phyloP scores from a whole-genome alignment of 305 asterid genomes.

The Salvia sclarea region DNA sequence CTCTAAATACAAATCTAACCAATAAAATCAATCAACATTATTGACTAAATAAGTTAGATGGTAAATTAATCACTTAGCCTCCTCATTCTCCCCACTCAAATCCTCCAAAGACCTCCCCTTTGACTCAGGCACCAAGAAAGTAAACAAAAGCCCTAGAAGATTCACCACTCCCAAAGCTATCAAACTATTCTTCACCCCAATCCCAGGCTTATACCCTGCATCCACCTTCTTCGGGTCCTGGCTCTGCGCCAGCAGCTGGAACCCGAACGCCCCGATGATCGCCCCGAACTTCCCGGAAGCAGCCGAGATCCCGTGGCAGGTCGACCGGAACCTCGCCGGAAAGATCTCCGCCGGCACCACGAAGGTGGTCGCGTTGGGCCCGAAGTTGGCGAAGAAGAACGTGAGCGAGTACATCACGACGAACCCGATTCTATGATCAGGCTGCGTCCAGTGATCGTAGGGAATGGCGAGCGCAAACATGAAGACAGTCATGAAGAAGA shows the following conservation, averaged over 20 bases:
- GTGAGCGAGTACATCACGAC: conserved; percentile 17
- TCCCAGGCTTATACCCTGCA: conserved; percentile 47
- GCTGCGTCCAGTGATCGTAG: not conserved
- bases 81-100: too few species aligned
- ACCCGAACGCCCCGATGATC: conserved; percentile 43
- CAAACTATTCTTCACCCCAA: conserved; percentile 44
- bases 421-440: not conserved
- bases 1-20: too few species aligned
- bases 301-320: conserved; percentile 51
- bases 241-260: conserved; percentile 43
- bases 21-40: too few species aligned
- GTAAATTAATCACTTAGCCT: too few species aligned
- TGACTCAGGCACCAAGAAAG: conserved; percentile 50
- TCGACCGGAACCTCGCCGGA: conserved; percentile 45
- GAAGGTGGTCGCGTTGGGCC: conserved; percentile 50
- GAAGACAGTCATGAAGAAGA: conserved; percentile 15
- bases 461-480: conserved; percentile 6
- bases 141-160: conserved; percentile 40
- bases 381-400: conserved; percentile 52
- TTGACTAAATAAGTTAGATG: too few species aligned
- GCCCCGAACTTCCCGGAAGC: conserved; percentile 51
- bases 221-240: conserved; percentile 31
- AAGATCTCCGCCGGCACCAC: conserved; percentile 49
- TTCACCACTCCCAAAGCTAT: conserved; percentile 46
- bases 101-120: conserved; percentile 48